Conservation (phyloP, 495 filamentous ascomycete species). For the Penicillium cataractarum region DNA sequence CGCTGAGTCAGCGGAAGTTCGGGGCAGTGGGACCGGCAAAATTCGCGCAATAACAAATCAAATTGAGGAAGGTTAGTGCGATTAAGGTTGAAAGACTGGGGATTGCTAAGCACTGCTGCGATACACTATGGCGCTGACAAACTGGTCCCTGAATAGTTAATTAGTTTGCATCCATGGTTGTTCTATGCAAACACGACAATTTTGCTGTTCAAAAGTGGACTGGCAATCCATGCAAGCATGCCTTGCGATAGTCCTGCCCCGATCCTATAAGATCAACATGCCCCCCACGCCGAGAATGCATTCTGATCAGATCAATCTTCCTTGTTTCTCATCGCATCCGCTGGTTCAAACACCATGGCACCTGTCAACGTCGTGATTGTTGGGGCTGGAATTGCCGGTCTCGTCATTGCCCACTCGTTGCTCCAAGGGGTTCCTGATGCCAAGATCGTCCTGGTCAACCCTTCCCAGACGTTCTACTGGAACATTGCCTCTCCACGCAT, state of each 20-base stretch:
- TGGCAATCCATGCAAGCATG: background rate
- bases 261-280: constrained; percentile 14
- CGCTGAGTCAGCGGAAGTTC: constrained; percentile 8
- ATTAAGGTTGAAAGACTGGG: background rate
- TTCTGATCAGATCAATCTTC: background rate
- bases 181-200: background rate
- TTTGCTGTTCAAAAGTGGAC: background rate
- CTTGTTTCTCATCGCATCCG: background rate
- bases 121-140: constrained; percentile 13
- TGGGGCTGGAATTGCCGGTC: constrained; percentile 63
- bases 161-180: background rate
- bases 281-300: background rate
- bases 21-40: background rate
- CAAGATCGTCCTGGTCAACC: constrained; percentile 59
- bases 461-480: constrained; percentile 56
- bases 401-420: constrained; percentile 61
- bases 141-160: background rate
- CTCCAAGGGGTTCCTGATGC: constrained; percentile 52
- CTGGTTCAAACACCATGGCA: constrained; percentile 21
- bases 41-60: background rate
- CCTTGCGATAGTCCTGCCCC: too few species aligned
- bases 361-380: constrained; percentile 58
- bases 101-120: constrained; percentile 14
- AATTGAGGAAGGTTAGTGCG: background rate
- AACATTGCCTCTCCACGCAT: constrained; percentile 54